A percentile compares a stretch with the other conserved stretches of the same genome.
These are phyloP conservation scores for Linnemannia schmuckeri DNA, from an alignment of 192 early-diverging fungal species.

Conservation along the genomic window DNA sequence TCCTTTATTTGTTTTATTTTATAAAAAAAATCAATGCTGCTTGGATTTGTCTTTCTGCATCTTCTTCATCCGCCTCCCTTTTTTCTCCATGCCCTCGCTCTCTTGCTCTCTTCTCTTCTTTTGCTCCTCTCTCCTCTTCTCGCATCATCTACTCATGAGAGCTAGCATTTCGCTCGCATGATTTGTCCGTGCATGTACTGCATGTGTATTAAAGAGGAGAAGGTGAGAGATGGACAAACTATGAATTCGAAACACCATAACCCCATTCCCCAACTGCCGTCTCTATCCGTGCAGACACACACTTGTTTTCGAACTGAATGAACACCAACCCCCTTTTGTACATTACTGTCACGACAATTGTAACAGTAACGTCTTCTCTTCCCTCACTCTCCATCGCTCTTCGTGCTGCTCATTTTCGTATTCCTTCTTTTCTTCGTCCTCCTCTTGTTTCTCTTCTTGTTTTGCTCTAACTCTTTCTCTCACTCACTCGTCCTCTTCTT, in stretches of 20 bases:
- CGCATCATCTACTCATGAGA: not conserved
- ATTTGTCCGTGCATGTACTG: not conserved
- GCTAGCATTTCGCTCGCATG: not conserved
- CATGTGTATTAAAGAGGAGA: not conserved
- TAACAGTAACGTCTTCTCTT: not conserved
- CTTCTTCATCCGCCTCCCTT: not conserved
- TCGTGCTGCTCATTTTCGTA: not conserved
- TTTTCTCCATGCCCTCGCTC: not conserved
- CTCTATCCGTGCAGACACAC: too few species aligned
- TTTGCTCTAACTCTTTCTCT: not conserved
- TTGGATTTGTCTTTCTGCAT: too few species aligned
- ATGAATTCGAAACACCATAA: not conserved
- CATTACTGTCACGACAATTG: not conserved
- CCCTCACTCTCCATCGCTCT: not conserved
- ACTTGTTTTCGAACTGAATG: not conserved
- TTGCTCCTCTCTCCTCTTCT: not conserved
- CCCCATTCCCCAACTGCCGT: too few species aligned
- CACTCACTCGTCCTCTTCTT: not conserved
- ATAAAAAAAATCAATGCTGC: too few species aligned
- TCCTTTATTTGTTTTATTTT: too few species aligned
- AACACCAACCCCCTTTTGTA: not conserved
- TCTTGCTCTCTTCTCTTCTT: not conserved
- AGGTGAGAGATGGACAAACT: not conserved
- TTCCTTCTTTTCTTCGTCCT: not conserved
- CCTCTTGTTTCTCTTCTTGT: not conserved